Evolutionary conservation across 164 flowering plant genomes (phyloP), one percentile per base, ranked within the genome.

Genomic region (Cinnamomum micranthum): DNA sequence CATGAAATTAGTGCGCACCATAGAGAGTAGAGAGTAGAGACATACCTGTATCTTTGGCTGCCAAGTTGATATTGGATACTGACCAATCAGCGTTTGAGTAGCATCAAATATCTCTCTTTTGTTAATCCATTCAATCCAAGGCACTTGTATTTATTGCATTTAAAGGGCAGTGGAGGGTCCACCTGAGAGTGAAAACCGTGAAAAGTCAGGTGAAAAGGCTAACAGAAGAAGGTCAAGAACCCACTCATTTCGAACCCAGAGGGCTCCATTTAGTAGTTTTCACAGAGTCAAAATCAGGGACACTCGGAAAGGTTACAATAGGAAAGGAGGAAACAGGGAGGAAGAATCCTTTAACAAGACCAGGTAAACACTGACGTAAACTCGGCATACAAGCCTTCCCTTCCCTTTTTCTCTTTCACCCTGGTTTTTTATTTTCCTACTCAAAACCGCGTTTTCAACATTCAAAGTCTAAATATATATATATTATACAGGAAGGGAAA

Each of bases 271-370:
- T 9, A 6, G 47, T 11, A 5, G 2, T 41, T 41, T 9, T 1
- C 47, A 41, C 4, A 47, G 17, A 69, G 35, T 50, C 5, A 55
- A 50, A 50, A 47, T 31, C 17, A 41, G 14, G 19, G 52, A 50
- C 1, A 69, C n/a, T 4, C 4, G 31, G 71, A 33, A 13, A 55
- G 27, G 55, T 6, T 6, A 22, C 12, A 70, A 2, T 17, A 22
- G 17, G 14, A 58, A 5, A 13, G 74, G 11, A 25, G 64, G 75
- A 66, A 66, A 23, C 60, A 66, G 50, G 1, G 12, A 20, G 70
- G 76, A 66, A 73, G 76, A 65, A 50, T 52, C 63, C 50, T 11
- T 11, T 3, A 72, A 41, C 64, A 19, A 50, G 76, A 73, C 76
- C 70, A 50, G 68, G 76, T 73, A 73, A 73, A 73, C 58, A 9